phyloP scores from a whole-genome alignment of 1,284 basidiomycete genomes.

The Ganoderma sinense region DNA sequence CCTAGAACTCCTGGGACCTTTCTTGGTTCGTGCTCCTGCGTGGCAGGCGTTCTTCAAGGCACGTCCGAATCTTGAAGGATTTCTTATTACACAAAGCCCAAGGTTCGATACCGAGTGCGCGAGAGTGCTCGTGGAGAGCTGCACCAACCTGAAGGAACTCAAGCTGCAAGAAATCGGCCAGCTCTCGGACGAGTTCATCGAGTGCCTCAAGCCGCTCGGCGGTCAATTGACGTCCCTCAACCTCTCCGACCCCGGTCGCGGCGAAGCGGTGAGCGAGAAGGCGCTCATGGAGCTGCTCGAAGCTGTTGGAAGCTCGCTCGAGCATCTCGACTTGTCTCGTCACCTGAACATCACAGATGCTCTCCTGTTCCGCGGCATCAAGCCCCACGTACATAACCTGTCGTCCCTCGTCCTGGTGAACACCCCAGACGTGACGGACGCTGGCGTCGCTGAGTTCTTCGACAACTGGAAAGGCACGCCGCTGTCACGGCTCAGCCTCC shows the following conservation, averaged over 20 bases:
- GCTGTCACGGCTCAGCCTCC: conserved; percentile 62
- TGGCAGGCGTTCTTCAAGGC: conserved; percentile 84
- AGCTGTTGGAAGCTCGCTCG: conserved; percentile 46
- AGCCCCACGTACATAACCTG: conserved; percentile 59
- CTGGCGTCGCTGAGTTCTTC: conserved; percentile 77
- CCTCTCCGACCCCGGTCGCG: conserved; percentile 49
- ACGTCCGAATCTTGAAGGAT: conserved; percentile 68
- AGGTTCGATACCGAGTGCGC: conserved; percentile 85
- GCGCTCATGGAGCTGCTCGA: conserved; percentile 59
- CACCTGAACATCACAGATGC: conserved; percentile 64
- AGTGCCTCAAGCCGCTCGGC: conserved; percentile 55
- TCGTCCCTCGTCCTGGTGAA: conserved; percentile 65
- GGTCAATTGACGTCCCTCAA: conserved; percentile 57
- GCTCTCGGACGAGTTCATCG: conserved; percentile 71
- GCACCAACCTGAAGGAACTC: conserved; percentile 72
- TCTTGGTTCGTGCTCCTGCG: conserved; percentile 78
- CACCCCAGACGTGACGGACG: conserved; percentile 72
- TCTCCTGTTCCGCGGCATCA: conserved; percentile 70
- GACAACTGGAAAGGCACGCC: conserved; percentile 43
- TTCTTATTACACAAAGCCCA: conserved; percentile 88
- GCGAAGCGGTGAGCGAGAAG: conserved; percentile 51
- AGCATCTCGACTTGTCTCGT: conserved; percentile 70
- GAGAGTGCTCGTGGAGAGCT: conserved; percentile 66
- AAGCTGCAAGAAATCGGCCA: conserved; percentile 84
- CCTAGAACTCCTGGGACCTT: conserved; percentile 89